Evolutionary conservation across 345 rosid genomes (phyloP), one percentile per base, ranked within the genome.

Genomic region (Moricandia arvensis): DNA sequence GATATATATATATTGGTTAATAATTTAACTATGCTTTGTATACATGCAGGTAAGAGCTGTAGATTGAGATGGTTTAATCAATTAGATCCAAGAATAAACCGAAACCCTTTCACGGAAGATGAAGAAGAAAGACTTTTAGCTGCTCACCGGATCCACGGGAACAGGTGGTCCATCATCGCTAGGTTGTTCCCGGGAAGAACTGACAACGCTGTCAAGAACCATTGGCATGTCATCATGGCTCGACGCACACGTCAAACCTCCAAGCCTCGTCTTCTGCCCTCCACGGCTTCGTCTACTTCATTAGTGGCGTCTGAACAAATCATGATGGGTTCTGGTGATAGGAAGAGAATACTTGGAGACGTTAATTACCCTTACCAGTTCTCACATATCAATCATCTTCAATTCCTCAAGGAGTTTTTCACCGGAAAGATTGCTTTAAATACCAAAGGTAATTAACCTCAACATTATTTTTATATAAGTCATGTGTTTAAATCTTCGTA

Each of bases 1-100:
- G 49, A 24, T 16, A 26, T 30, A 26, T 31, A 11, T 43, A 4
- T 43, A 4, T 45, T 45, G 31, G 16, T 54, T 6, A 2, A 31
- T 18, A 18, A 33, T 51, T 21, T 51, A 53, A 68, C 16, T 58
- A 17, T 18, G 59, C 13, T 54, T 15, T 0, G n/a, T 53, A 7
- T 45, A 21, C 71, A 8, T 45, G 59, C 78, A 93, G 98, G 97
- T 35, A 93, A 93, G 82, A 91, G 98, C 58, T 94, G 96, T 75
- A 87, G 98, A 86, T 86, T 94, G 73, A 90, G 98, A 76, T 94
- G 98, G 98, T 94, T 83, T 77, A 94, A 91, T 80, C 98, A 94
- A 69, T 65, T 94, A 37, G 97, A 94, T 85, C 98, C 98, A 9
- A 85, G 90, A 55, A 94, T 94, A 74, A 91, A 94, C 51, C 79